Base-by-base conservation (phyloP, 75 land plant genomes). In the Sequoia sempervirens region DNA sequence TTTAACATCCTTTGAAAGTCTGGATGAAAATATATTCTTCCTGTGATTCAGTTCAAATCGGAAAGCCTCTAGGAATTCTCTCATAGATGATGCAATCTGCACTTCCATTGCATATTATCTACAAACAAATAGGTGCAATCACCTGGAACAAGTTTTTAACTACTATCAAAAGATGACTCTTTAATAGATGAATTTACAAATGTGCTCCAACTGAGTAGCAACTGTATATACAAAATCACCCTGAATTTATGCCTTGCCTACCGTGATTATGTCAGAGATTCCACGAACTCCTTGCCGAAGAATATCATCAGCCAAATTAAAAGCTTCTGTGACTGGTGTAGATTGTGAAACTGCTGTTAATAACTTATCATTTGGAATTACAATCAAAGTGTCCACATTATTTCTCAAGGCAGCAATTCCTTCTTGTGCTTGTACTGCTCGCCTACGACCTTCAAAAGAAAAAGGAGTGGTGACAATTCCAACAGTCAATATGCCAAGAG, bases 281-380 rank as follows among this genome's bases (percentile, higher is more conserved):
- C 99, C 99, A 83, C 98, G 96, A 70, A 97, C 98, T 82, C 99
- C 99, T 85, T 97, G 99, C 18, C 99, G 89, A 83, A 97, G 96
- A 79, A 97, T 97, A 88, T 97, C 98, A 90, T 97, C 99, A n/a
- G 99, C 99, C 75, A 97, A 87, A 84, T 94, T 96, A 82, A 97
- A 97, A 80, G 99, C 99, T 87, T 97, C 99, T 28, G 95, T 97
- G 41, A 97, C 99, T 52, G 99, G 98, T 15, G 99, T 97, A 69
- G 98, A 93, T 80, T 93, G 96, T 41, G 96, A 88, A 84, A 97
- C 99, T 79, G 99, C 99, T 75, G 98, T 94, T 85, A 97, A 84
- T 79, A 97, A 89, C 90, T 97, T 97, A 87, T 97, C 98, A 91
- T 97, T 97, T 80, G 99, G 99, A 58, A 97, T 97, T 53, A 93